Percentiles rank a stretch among this genome's conserved stretches.
These are phyloP conservation scores for Metschnikowia proteae DNA, from an alignment of 805 yeast genomes.

Conservation along the genomic window DNA sequence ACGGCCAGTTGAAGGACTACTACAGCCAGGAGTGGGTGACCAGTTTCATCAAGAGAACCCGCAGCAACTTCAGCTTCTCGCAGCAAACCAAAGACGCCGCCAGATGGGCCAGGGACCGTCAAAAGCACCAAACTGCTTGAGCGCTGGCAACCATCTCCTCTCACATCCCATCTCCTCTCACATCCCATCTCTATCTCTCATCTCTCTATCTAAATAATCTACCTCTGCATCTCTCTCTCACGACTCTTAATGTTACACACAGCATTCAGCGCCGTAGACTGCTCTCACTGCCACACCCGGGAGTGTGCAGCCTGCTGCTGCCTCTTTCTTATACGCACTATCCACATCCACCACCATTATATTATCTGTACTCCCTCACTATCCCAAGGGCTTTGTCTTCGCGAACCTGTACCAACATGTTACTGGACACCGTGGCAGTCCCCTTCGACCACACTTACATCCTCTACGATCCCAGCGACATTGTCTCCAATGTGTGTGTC, in stretches of 20 bases:
- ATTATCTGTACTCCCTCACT: background rate
- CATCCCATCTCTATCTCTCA: slow-evolving; percentile 3
- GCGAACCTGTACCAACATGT: background rate
- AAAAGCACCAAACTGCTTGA: slow-evolving; percentile 38
- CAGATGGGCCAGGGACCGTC: slow-evolving; percentile 94
- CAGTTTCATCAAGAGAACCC: slow-evolving; percentile 68
- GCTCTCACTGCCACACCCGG: too few species aligned
- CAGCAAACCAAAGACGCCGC: slow-evolving; percentile 85
- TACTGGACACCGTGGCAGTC: slow-evolving; percentile 22
- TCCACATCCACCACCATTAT: background rate
- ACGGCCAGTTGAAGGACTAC: slow-evolving; percentile 65
- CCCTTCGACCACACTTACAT: slow-evolving; percentile 89
- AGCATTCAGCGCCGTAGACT: background rate
- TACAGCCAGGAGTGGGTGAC: slow-evolving; percentile 77
- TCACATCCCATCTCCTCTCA: slow-evolving; percentile 10
- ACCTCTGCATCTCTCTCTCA: slow-evolving; percentile 5
- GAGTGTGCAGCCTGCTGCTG: too few species aligned
- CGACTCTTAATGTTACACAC: slow-evolving; percentile 4
- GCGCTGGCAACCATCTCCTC: slow-evolving; percentile 6
- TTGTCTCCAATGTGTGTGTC: slow-evolving; percentile 58
- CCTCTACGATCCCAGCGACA: slow-evolving; percentile 65
- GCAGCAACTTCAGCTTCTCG: slow-evolving; percentile 57
- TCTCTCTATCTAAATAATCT: background rate
- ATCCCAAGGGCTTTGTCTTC: too few species aligned
- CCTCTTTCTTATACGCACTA: too few species aligned